Evolutionary conservation across 106 monocot genomes (phyloP).

Genomic region (Dendrobium catenatum): DNA sequence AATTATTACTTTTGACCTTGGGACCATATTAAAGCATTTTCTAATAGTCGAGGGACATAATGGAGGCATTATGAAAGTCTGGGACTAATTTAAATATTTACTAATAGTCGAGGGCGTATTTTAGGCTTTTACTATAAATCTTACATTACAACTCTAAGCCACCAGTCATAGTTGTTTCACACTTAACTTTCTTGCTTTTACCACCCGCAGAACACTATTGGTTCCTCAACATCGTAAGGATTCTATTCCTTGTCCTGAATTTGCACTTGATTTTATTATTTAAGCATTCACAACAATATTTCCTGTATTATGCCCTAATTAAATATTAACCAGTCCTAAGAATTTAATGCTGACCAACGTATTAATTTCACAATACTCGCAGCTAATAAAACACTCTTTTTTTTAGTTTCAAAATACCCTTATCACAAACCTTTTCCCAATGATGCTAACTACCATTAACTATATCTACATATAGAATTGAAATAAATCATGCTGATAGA

Average conservation of each 20-base stretch:
- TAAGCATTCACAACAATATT: no score
- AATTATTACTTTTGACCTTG: no score
- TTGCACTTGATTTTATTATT: background rate
- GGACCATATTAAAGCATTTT: no score
- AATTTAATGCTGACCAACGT: background rate
- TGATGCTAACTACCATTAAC: background rate
- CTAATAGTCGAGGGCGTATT: no score
- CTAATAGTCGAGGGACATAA: no score
- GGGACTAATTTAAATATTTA: no score
- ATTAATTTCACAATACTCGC: background rate
- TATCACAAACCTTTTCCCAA: background rate
- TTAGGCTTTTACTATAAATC: no score
- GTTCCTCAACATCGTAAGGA: background rate
- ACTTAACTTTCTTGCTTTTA: background rate
- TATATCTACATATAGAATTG: background rate
- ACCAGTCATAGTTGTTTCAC: background rate
- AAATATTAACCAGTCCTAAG: background rate
- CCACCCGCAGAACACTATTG: background rate
- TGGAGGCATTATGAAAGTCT: no score
- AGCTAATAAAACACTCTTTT: background rate
- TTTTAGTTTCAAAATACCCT: background rate
- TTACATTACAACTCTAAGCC: background rate
- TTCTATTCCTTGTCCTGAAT: background rate
- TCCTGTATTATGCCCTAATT: background rate
- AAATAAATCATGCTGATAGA: background rate